Evolutionary conservation across 768 basidiomycete genomes (phyloP).

Genomic region (Leucosporidium scottii): DNA sequence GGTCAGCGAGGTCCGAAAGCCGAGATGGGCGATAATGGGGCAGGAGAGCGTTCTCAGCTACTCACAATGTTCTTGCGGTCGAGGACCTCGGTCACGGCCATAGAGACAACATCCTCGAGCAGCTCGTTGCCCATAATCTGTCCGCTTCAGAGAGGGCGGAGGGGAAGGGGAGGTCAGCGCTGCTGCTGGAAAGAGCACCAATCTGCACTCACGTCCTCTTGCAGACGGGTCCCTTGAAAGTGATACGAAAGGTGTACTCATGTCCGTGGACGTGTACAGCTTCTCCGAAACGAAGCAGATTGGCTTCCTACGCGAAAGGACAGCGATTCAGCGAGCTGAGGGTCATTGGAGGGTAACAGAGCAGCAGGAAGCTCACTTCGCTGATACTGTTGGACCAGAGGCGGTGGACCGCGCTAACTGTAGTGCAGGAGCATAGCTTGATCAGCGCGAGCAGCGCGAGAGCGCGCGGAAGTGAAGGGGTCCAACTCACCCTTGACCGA

Average conservation of each 20-base stretch:
- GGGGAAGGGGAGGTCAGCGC: background rate
- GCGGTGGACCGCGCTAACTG: slow-evolving; percentile 20
- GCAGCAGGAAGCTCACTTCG: background rate
- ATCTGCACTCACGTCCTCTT: slow-evolving; percentile 10
- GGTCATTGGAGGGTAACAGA: too few relatives aligned
- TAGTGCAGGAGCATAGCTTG: too few relatives aligned
- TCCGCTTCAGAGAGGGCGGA: slow-evolving; percentile 5
- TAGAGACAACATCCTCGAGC: slow-evolving; percentile 10
- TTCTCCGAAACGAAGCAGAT: slow-evolving; percentile 1
- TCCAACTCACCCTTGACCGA: background rate
- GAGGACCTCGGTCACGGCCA: slow-evolving; percentile 6
- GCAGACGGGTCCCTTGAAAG: slow-evolving; percentile 13
- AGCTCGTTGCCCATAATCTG: slow-evolving; percentile 3
- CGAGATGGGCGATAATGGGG: too few relatives aligned
- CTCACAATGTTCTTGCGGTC: too few relatives aligned
- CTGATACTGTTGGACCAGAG: background rate
- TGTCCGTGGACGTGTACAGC: slow-evolving; percentile 15
- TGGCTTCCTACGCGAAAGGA: background rate
- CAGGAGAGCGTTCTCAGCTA: background rate
- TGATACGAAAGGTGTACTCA: slow-evolving; percentile 12
- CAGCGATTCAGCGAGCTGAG: too few relatives aligned
- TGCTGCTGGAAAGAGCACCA: background rate
- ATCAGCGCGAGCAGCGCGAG: background rate
- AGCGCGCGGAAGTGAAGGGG: background rate
- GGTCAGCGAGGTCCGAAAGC: too few relatives aligned